phyloP scores from a whole-genome alignment of 2,329 filamentous ascomycete genomes.

The Simplicillium aogashimaense region DNA sequence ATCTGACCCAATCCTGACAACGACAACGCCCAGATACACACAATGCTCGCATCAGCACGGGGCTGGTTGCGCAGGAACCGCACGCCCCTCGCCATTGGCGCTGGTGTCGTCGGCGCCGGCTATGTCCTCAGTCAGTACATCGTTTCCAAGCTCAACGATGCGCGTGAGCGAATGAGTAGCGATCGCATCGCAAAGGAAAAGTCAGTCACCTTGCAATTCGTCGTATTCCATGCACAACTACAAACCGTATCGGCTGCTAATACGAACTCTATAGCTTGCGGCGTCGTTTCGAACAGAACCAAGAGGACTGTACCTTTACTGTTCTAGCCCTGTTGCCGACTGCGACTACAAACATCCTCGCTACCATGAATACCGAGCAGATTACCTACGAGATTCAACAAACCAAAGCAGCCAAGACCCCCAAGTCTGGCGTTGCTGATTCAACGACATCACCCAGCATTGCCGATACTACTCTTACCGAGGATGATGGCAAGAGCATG shows the following conservation, averaged over 20 bases:
- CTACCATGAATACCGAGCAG: slow-evolving; percentile 80
- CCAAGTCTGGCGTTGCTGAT: slow-evolving; percentile 46
- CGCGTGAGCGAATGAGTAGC: slow-evolving; percentile 91
- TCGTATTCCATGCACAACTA: neutral
- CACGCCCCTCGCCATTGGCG: slow-evolving; percentile 78
- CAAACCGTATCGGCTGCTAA: neutral
- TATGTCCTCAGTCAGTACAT: slow-evolving; percentile 94
- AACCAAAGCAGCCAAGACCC: slow-evolving; percentile 63
- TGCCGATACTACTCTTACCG: slow-evolving; percentile 62
- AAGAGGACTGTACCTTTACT: slow-evolving; percentile 97
- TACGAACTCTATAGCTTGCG: slow-evolving; percentile 54
- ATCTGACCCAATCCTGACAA: neutral
- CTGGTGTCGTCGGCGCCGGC: slow-evolving; percentile 77
- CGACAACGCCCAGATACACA: slow-evolving; percentile 7
- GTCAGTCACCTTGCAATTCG: slow-evolving; percentile 38
- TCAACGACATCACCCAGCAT: slow-evolving; percentile 48
- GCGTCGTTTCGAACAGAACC: slow-evolving; percentile 95
- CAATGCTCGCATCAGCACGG: slow-evolving; percentile 63
- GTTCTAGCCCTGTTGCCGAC: slow-evolving; percentile 92
- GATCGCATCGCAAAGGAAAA: slow-evolving; percentile 96
- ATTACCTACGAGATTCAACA: slow-evolving; percentile 91
- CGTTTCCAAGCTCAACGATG: slow-evolving; percentile 80
- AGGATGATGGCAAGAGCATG: slow-evolving; percentile 75
- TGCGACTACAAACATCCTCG: slow-evolving; percentile 79
- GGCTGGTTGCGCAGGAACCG: slow-evolving; percentile 90